phyloP scores from a whole-genome alignment of 805 yeast genomes.

The Metschnikowia continentalis region DNA sequence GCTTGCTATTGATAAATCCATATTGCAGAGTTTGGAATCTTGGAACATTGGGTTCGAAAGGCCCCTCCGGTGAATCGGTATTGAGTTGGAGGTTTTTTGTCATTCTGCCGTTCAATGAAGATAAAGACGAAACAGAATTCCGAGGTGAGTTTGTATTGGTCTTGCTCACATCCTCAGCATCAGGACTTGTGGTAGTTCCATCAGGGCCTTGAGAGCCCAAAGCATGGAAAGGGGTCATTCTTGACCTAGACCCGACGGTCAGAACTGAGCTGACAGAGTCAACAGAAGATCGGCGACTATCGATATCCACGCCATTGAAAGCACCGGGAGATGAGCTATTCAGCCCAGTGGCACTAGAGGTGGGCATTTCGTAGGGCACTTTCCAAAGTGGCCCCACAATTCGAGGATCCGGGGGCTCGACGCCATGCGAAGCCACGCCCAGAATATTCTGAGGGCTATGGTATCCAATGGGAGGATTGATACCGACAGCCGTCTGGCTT shows the following conservation, averaged over 20 bases:
- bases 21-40: neutral
- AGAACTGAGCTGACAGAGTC: conserved; percentile 50
- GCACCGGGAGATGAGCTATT: conserved; percentile 15
- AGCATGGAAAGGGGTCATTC: conserved; percentile 30
- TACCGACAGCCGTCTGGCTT: conserved; percentile 6
- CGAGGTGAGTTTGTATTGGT: conserved; percentile 11
- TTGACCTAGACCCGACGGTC: conserved; percentile 30
- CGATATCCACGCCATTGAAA: conserved; percentile 8
- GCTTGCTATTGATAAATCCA: neutral
- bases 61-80: neutral
- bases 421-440: neutral
- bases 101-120: conserved; percentile 18
- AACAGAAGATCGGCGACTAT: conserved; percentile 41
- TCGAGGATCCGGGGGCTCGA: conserved; percentile 20
- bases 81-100: conserved; percentile 2
- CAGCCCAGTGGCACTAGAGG: conserved; percentile 14
- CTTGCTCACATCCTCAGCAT: conserved; percentile 18
- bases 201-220: conserved; percentile 21
- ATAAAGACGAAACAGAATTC: conserved; percentile 17
- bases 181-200: conserved; percentile 7
- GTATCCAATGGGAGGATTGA: neutral
- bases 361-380: conserved; percentile 57
- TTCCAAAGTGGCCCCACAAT: conserved; percentile 53
- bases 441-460: neutral
- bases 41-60: neutral